Conservation (phyloP, 176 grass and related monocot genomes). For the Guadua angustifolia region DNA sequence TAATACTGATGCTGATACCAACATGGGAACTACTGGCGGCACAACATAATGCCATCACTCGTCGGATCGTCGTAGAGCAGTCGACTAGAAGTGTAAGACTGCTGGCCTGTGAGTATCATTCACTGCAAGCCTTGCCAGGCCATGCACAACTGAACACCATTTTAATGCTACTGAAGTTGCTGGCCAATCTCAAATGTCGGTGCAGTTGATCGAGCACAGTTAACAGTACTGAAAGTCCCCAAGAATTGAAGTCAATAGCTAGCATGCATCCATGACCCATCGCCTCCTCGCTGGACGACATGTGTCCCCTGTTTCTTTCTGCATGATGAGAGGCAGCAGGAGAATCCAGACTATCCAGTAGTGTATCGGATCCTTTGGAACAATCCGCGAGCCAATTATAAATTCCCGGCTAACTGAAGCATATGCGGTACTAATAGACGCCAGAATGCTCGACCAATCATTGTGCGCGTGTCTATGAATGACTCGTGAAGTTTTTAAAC, state of each 20-base stretch:
- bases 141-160: not conserved
- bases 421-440: not conserved
- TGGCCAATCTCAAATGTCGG: not conserved
- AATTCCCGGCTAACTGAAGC: not conserved
- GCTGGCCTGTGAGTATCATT: no score
- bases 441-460: not conserved
- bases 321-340: not conserved
- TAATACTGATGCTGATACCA: not conserved
- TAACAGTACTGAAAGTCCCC: not conserved
- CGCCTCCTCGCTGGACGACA: not conserved
- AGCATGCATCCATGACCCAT: not conserved
- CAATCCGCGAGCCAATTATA: not conserved
- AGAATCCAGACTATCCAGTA: not conserved
- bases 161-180: slow-evolving; percentile 9
- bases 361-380: not conserved
- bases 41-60: not conserved
- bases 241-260: not conserved
- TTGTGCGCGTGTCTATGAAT: not conserved
- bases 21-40: slow-evolving; percentile 3
- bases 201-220: not conserved
- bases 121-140: not conserved
- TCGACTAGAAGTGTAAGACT: no score
- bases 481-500: not conserved
- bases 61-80: no score
- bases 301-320: slow-evolving; percentile 15